Evolutionary conservation across 495 filamentous ascomycete species (phyloP).

Genomic region (Penicillium taxi): DNA sequence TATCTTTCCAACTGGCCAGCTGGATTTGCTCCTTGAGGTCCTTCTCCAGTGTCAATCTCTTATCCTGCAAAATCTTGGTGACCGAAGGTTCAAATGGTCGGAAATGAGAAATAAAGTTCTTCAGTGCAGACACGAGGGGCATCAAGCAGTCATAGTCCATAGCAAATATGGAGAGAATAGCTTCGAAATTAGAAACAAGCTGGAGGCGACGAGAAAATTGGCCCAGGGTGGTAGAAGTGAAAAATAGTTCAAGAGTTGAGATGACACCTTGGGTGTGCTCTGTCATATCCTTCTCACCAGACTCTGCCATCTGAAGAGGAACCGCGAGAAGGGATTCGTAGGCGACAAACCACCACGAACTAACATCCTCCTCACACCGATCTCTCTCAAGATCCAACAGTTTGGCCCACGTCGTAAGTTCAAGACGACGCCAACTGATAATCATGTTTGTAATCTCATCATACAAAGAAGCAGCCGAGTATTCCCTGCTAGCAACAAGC

Average conservation of each 20-base stretch:
- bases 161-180: slow-evolving; percentile 40
- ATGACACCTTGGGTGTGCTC: slow-evolving; percentile 60
- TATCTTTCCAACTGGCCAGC: slow-evolving; percentile 93
- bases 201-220: slow-evolving; percentile 67
- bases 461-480: slow-evolving; percentile 58
- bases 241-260: slow-evolving; percentile 63
- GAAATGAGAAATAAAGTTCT: slow-evolving; percentile 71
- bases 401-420: slow-evolving; percentile 83
- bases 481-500: slow-evolving; percentile 71
- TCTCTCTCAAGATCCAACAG: slow-evolving; percentile 79
- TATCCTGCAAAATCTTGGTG: slow-evolving; percentile 51
- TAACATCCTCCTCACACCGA: slow-evolving; percentile 65
- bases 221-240: slow-evolving; percentile 63
- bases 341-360: slow-evolving; percentile 93
- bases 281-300: slow-evolving; percentile 46
- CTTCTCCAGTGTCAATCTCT: slow-evolving; percentile 64
- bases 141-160: slow-evolving; percentile 47
- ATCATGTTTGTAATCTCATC: slow-evolving; percentile 67
- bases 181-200: slow-evolving; percentile 63
- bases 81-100: slow-evolving; percentile 57
- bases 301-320: slow-evolving; percentile 54
- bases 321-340: slow-evolving; percentile 79
- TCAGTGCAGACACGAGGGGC: slow-evolving; percentile 49
- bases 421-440: slow-evolving; percentile 80
- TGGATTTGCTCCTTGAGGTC: slow-evolving; percentile 80